Base-by-base conservation (phyloP, 345 rosid species). In the Aquilaria malaccensis region DNA sequence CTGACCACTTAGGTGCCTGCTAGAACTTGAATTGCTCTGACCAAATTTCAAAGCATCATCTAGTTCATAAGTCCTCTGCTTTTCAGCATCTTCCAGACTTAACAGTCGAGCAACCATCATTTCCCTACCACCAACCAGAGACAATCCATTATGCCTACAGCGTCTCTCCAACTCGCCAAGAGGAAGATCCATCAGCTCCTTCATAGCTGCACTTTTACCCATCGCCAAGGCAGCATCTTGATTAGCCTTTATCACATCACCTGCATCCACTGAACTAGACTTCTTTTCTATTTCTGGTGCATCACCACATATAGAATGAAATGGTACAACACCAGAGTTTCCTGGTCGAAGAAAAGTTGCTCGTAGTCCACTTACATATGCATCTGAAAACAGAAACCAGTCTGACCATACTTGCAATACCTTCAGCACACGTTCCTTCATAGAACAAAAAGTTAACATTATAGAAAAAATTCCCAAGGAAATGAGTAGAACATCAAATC, bases 331-430 rank as follows among this genome's bases (percentile, higher is more conserved):
- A 45, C 97, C 99, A 60, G 96, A 95, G 69, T 74, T 79, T 70
- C 96, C 82, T 48, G 94, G 79, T 48, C 98, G 87, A 54, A 91
- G 90, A 82, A 95, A 95, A 33, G 98, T 91, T 30, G 99, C 91
- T 54, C 98, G 85, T 61, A 95, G 76, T 66, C 99, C 99, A 69
- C 84, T 79, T 58, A 95, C 91, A 76, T 95, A 95, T 58, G 98
- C 99, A 70, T 95, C 99, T 56, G 98, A 91, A 72, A 95, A 95
- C 60, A 95, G 91, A 83, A 95, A 95, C 99, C 98, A 91, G 65
- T 95, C 99, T 47, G 97, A 79, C 99, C 99, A 94, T 48, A 94
- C 99, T 73, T 94, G 97, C 79, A 94, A 74, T 46, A 94, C 99
- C 81, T 90, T 94, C 77, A 94, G 76, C 57, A 94, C 91, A 45